These are phyloP conservation scores for Colletotrichum graminicola DNA, from an alignment of 2,329 filamentous ascomycete species.

Conservation along the genomic window DNA sequence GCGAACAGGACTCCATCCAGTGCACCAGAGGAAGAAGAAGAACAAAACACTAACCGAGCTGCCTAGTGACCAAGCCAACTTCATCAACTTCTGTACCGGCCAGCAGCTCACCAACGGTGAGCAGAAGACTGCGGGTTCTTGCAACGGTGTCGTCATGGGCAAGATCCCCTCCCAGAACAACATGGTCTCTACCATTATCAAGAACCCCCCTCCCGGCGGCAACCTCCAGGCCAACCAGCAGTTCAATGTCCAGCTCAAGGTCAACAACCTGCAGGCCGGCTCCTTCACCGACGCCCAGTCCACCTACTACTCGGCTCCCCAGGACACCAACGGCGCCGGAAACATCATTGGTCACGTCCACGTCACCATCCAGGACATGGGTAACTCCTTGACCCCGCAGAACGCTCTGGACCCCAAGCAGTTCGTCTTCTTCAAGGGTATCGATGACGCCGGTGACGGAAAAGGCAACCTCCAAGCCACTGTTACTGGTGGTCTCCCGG, in stretches of 20 bases:
- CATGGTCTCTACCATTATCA: constrained; percentile 70
- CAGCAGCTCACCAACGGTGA: constrained; percentile 70
- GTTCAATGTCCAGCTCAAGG: constrained; percentile 67
- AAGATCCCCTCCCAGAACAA: constrained; percentile 66
- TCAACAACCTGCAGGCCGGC: constrained; percentile 67
- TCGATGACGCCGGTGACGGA: constrained; percentile 71
- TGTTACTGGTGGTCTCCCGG: constrained; percentile 69
- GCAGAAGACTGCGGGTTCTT: constrained; percentile 69
- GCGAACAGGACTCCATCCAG: constrained; percentile 43
- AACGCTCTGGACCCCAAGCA: constrained; percentile 64
- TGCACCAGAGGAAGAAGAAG: too few relatives aligned
- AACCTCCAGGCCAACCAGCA: constrained; percentile 60
- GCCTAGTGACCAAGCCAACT: constrained; percentile 68
- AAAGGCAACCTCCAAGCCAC: constrained; percentile 64
- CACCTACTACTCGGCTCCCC: constrained; percentile 73
- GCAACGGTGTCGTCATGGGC: constrained; percentile 74
- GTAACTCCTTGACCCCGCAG: constrained; percentile 62
- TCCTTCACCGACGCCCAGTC: constrained; percentile 70
- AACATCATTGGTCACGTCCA: constrained; percentile 71
- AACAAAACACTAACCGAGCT: neutral
- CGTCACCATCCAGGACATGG: constrained; percentile 69
- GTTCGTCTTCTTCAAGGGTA: constrained; percentile 76
- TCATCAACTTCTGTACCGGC: constrained; percentile 72
- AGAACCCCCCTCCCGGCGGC: constrained; percentile 65
- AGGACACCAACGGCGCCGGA: constrained; percentile 62